Evolutionary conservation across 2,329 filamentous ascomycete genomes (phyloP), one percentile per base, ranked within the genome.

Genomic region (Fusarium goolgardi): DNA sequence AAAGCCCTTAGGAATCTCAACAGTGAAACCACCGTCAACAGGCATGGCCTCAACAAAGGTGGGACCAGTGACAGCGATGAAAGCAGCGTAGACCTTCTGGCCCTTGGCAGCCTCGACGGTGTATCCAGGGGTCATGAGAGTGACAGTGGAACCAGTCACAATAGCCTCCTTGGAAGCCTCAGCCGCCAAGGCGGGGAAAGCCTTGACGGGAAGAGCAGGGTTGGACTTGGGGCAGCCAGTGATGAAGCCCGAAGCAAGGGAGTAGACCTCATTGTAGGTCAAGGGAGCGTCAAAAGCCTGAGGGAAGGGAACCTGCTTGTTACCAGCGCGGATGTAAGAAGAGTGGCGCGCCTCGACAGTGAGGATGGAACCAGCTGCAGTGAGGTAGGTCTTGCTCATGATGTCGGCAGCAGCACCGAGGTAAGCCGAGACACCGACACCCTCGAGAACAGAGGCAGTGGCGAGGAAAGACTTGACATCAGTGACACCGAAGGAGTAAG

Each of bases 201-300:
- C 84, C 78, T 83, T 87, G 73, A 91, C 84, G 3, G 88, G 87
- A 3, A 91, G 80, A 3, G 78, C 67, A 0, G 82, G 78, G 74
- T 89, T 89, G 69, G 77, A 79, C 9, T 78, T 65, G 2, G 89
- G 87, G 76, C 88, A 91, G 76, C 41, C 31, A 6, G 76, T 81
- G 75, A 91, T 89, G 78, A 91, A 91, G 55, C 81, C 80, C 0
- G 87, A 82, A 1, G 89, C 88, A n/a, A 91, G 83, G 5, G 88
- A 88, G 81, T 84, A 90, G 47, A 91, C 87, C 71, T 84, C 78
- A 75, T 89, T 84, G 73, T 85, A 81, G 67, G 78, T 77, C 37
- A 91, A 81, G 0, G 88, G 86, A 25, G 84, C 81, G 66, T 90
- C 89, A 66, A 89, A 89, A 10, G 88, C 78, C 67, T 86, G 82